Evolutionary conservation across 2,329 filamentous ascomycete species (phyloP), one percentile per base, ranked within the genome.

Genomic region (Phyllosticta citriasiana): DNA sequence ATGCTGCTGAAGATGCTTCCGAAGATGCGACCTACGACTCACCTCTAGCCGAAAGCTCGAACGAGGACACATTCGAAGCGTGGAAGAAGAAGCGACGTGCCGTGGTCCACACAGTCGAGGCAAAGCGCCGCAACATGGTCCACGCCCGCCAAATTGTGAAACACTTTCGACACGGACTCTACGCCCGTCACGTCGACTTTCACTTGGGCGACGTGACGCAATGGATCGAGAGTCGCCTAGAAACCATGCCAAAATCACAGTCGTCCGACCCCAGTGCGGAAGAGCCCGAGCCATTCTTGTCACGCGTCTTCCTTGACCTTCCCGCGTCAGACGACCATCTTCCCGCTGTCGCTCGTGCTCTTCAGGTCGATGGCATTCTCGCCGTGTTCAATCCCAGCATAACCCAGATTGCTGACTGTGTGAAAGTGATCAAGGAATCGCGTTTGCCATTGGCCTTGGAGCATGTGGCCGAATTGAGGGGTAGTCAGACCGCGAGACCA

Each of bases 321-420:
- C 88, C 89, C 0, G 79, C 78, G 30, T 81, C 86, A 1, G 78
- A 89, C 58, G 65, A 71, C 10, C 79, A 83, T 64, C 64, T 85
- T 16, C 72, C 74, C 1, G 75, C 76, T 26, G 76, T 86, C 24
- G 75, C 81, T 4, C 69, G 78, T n/a, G 83, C 85, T 14, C 73
- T 94, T 59, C 82, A 82, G 50, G 78, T 82, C 1, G 82, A 88
- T 67, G 88, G 85, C 0, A 76, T 82, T 8, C 76, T 93, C 33
- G 78, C 88, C 14, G 79, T 91, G 1, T 94, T 91, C 74, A 85
- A 84, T 65, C 89, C 89, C 0, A 89, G 85, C 66, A 84, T 94
- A 62, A 91, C 88, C 9, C 89, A 93, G 71, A 87, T 93, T 60
- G 84, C 81, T 51, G 80, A 85, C 4, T 88, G 86, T 62, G 76